These are phyloP conservation scores for Mucor sp. DNA, from an alignment of 371 early-diverging fungal genomes.

Conservation along the genomic window DNA sequence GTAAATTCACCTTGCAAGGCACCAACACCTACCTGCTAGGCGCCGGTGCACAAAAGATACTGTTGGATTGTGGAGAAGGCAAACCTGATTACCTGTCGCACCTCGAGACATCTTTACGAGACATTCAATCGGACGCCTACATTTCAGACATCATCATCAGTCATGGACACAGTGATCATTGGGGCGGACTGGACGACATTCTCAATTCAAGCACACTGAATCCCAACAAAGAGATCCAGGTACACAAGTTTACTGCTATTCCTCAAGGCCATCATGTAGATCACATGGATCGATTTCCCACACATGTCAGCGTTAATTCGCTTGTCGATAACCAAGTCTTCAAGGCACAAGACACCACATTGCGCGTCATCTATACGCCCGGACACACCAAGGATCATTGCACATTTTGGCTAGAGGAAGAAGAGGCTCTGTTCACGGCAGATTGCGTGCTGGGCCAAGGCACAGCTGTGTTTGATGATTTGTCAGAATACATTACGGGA, in stretches of 20 bases:
- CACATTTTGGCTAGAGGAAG: slow-evolving; percentile 72
- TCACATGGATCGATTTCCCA: slow-evolving; percentile 29
- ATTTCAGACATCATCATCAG: slow-evolving; percentile 82
- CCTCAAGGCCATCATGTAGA: slow-evolving; percentile 16
- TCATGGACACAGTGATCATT: slow-evolving; percentile 86
- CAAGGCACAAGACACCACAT: slow-evolving; percentile 57
- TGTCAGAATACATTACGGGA: slow-evolving; percentile 68
- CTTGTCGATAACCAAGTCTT: slow-evolving; percentile 61
- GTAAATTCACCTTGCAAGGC: slow-evolving; percentile 78
- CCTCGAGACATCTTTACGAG: slow-evolving; percentile 52
- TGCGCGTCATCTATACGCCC: slow-evolving; percentile 75
- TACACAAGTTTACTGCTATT: slow-evolving; percentile 37
- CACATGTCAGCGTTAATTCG: slow-evolving; percentile 24
- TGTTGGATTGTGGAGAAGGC: slow-evolving; percentile 88
- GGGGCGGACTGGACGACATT: slow-evolving; percentile 66
- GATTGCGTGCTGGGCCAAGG: slow-evolving; percentile 89
- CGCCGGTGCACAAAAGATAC: slow-evolving; percentile 63
- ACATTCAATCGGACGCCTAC: slow-evolving; percentile 41
- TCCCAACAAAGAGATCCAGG: slow-evolving; percentile 21
- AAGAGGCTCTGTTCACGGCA: slow-evolving; percentile 74
- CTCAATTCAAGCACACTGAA: slow-evolving; percentile 32
- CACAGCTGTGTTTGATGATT: slow-evolving; percentile 77
- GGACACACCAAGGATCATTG: slow-evolving; percentile 88
- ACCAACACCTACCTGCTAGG: slow-evolving; percentile 93
- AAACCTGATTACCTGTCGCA: slow-evolving; percentile 63